A percentile compares a stretch with the other conserved stretches of the same genome.
phyloP scores from a whole-genome alignment of 2,329 filamentous ascomycete genomes.

The Ophiostoma australiae region DNA sequence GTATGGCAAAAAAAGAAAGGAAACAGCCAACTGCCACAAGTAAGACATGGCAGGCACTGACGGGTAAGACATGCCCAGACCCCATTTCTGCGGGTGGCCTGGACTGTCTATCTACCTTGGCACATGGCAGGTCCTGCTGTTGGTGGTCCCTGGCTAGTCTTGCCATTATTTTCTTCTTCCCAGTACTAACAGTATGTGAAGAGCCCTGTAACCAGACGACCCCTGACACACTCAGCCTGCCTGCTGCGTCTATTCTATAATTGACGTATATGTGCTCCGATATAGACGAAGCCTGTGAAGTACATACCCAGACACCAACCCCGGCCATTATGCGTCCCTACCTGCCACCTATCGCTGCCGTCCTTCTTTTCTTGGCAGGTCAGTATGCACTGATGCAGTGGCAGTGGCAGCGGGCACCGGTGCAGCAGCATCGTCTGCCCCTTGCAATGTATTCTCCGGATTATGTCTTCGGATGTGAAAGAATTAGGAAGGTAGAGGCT shows the following conservation, averaged over 20 bases:
- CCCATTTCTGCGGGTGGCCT: slow-evolving; percentile 6
- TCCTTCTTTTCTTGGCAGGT: slow-evolving; percentile 13
- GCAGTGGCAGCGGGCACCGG: background rate
- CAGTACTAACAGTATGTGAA: background rate
- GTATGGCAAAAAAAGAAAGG: background rate
- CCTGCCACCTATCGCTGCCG: background rate
- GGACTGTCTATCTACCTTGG: background rate
- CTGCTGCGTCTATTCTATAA: background rate
- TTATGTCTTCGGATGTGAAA: background rate
- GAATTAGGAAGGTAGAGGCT: slow-evolving; percentile 5
- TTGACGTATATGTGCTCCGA: slow-evolving; percentile 1
- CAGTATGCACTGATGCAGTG: background rate
- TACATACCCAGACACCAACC: background rate
- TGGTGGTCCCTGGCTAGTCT: background rate
- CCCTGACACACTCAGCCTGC: background rate
- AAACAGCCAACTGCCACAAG: background rate
- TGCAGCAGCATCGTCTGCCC: background rate
- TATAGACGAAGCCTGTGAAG: background rate
- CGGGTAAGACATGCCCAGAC: slow-evolving; percentile 3
- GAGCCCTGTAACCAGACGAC: background rate
- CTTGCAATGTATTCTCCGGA: background rate
- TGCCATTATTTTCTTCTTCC: background rate
- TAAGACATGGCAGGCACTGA: background rate
- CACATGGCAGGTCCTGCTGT: background rate
- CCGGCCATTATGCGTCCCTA: background rate